A percentile compares a stretch with the other conserved stretches of the same genome.
phyloP scores from a whole-genome alignment of 1,284 basidiomycete species.

The Abortiporus biennis region DNA sequence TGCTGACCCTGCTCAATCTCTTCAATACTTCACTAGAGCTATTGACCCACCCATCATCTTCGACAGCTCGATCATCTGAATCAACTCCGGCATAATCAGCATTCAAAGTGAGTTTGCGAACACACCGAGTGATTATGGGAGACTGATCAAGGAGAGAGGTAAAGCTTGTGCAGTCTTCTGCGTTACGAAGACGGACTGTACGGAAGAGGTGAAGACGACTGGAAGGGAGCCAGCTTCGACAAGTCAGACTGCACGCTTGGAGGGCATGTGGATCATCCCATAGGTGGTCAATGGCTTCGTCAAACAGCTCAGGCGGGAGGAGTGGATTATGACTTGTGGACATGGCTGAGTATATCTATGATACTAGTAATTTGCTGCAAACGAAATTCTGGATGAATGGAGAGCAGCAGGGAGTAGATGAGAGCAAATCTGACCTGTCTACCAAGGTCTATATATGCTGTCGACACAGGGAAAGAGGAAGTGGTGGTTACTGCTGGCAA shows the following conservation, averaged over 20 bases:
- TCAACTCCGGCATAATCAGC: conserved; percentile 19
- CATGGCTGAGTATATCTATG: not conserved
- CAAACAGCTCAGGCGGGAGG: conserved; percentile 24
- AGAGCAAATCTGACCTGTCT: too few species aligned
- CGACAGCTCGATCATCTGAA: conserved; percentile 14
- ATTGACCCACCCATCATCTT: conserved; percentile 26
- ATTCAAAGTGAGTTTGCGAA: conserved; percentile 23
- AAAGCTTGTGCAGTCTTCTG: conserved; percentile 19
- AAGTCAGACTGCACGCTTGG: conserved; percentile 21
- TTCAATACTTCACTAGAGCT: conserved; percentile 15
- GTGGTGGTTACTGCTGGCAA: not conserved
- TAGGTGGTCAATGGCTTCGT: conserved; percentile 26
- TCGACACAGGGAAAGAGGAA: not conserved
- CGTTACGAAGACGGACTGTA: conserved; percentile 21
- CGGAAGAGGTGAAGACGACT: conserved; percentile 27
- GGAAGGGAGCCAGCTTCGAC: conserved; percentile 14
- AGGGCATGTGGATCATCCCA: conserved; percentile 23
- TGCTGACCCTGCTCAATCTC: conserved; percentile 15
- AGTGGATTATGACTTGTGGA: not conserved
- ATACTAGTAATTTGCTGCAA: not conserved
- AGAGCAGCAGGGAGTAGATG: too few species aligned
- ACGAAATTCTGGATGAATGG: not conserved
- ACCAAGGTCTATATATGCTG: too few species aligned
- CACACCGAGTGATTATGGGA: conserved; percentile 20
- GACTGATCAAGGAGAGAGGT: conserved; percentile 15